Base-by-base conservation (phyloP, 2,329 filamentous ascomycete species). In the Penicillium janthinellum region DNA sequence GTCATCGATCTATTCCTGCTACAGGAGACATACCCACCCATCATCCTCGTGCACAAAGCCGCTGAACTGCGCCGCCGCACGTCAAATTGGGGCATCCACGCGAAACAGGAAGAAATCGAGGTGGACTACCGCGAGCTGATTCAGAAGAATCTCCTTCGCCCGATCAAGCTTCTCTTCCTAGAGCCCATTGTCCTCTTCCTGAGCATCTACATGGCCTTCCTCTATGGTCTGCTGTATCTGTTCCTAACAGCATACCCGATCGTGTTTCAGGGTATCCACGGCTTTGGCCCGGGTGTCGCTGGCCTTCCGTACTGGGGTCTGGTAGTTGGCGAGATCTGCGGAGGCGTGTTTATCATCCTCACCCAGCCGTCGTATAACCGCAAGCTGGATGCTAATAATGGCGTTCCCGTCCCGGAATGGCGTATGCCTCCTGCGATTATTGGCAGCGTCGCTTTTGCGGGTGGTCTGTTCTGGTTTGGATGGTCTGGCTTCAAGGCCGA, bases 231-330 rank as follows among this genome's bases (percentile, higher is more conserved):
- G 14, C 59, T 74, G 57, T 73, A 77, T 3, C 51, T 70, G 4
- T 73, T 76, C 41, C 54, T 78, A n/a, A 73, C 67, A 0, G 73
- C 72, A 15, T 77, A 73, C 50, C 75, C 71, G 0, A 68, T 73
- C 34, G 71, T 75, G 5, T 77, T 74, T 54, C 68, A 76, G 53
- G 58, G 67, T 83, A 50, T 64, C 20, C 62, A 58, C 17, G 60
- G 62, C 65, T 89, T 94, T 78, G 84, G 77, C 28, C 71, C 82
- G 3, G 92, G 92, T 54, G 77, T 90, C n/a, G 84, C 87, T 2
- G 92, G 92, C 1, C 82, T 96, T 4, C 87, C 91, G 4, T 96
- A 92, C 75, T 90, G 96, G 67, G 92, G 92, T 55, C 90, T 96
- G 85, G 85, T 95, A 55, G 66, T 82, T 11, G 91, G 91, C 42